Evolutionary conservation across 306 rosid genomes (phyloP).

Genomic region (Albizia julibrissin): DNA sequence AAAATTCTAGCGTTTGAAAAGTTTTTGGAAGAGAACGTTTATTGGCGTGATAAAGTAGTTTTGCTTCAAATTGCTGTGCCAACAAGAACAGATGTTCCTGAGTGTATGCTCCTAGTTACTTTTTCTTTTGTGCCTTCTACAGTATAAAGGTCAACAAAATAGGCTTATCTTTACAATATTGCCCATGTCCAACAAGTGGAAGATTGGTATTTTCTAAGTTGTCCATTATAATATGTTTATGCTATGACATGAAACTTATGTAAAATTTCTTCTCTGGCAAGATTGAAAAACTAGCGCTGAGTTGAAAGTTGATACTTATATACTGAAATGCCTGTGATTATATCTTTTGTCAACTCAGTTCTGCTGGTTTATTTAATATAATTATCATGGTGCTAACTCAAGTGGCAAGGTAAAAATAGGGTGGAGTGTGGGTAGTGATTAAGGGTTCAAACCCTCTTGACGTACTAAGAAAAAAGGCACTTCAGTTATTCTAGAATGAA

Average conservation of each 20-base stretch:
- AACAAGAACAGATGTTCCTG: slow-evolving; percentile 94
- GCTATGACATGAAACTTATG: background rate
- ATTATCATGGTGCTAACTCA: background rate
- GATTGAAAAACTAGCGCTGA: background rate
- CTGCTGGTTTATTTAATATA: background rate
- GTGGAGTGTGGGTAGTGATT: background rate
- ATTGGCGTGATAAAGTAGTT: slow-evolving; percentile 84
- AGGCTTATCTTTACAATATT: slow-evolving; percentile 12
- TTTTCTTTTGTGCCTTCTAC: slow-evolving; percentile 26
- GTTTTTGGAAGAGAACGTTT: slow-evolving; percentile 74
- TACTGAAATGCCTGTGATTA: background rate
- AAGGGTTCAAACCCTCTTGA: background rate
- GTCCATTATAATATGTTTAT: background rate
- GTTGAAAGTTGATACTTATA: background rate
- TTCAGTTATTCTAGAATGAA: background rate
- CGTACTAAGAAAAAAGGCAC: background rate
- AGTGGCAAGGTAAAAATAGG: background rate
- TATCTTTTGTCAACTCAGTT: background rate
- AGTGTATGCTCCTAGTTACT: slow-evolving; percentile 58
- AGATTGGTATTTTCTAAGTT: background rate
- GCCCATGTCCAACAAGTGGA: background rate
- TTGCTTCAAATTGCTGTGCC: slow-evolving; percentile 96
- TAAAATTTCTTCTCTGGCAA: background rate
- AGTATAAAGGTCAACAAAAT: slow-evolving; percentile 16
- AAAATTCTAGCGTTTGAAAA: slow-evolving; percentile 91